Evolutionary conservation across 495 filamentous ascomycete species (phyloP).

Genomic region (Patellaria atrata): DNA sequence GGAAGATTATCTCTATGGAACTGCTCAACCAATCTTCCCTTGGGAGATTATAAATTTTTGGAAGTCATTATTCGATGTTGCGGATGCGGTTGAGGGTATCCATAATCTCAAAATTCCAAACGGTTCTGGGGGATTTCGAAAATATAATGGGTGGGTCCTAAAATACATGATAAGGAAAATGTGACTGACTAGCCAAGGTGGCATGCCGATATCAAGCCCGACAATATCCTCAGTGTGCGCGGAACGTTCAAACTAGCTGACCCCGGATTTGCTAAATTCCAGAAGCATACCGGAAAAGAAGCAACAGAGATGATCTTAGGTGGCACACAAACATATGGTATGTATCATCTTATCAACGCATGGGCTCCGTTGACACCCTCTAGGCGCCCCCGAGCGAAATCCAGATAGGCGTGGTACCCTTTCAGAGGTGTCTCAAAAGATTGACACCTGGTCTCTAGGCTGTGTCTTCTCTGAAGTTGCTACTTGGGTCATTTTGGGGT

Average conservation of each 20-base stretch:
- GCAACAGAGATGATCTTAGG: slow-evolving; percentile 15
- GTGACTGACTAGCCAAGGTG: slow-evolving; percentile 16
- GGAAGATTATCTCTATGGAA: slow-evolving; percentile 22
- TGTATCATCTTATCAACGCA: background rate
- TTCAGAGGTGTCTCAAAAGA: slow-evolving; percentile 20
- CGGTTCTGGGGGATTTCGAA: background rate
- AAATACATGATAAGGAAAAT: too few species aligned
- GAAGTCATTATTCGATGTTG: slow-evolving; percentile 26
- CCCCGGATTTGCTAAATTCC: slow-evolving; percentile 29
- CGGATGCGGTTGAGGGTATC: slow-evolving; percentile 22
- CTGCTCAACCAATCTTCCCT: slow-evolving; percentile 22
- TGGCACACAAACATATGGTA: slow-evolving; percentile 29
- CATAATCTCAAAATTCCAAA: slow-evolving; percentile 19
- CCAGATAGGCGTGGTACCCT: slow-evolving; percentile 10
- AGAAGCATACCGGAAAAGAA: slow-evolving; percentile 10
- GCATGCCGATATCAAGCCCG: slow-evolving; percentile 31
- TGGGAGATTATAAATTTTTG: slow-evolving; percentile 21
- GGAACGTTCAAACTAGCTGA: slow-evolving; percentile 31
- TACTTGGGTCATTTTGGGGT: slow-evolving; percentile 30
- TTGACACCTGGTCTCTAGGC: slow-evolving; percentile 32
- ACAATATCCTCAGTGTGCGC: slow-evolving; percentile 28
- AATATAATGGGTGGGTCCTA: slow-evolving; percentile 10
- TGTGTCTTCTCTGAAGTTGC: slow-evolving; percentile 31
- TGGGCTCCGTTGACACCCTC: slow-evolving; percentile 6
- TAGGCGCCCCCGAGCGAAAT: slow-evolving; percentile 12